Evolutionary conservation across 164 flowering plant genomes (phyloP), one percentile per base, ranked within the genome.

Genomic region (Santalum album): DNA sequence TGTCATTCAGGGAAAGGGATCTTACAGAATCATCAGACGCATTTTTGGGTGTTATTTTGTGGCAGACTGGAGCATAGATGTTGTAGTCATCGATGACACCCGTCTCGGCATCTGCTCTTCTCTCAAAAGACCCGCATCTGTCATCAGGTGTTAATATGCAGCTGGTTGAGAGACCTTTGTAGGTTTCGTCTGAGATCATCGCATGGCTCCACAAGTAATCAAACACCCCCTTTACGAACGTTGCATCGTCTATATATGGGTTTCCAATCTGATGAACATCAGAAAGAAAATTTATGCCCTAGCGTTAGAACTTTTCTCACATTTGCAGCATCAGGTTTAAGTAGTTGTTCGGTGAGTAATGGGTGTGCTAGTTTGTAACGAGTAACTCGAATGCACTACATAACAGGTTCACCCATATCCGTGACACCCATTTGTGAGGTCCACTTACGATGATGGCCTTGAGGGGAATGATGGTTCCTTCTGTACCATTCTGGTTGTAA

Each of bases 181-280:
- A 54, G n/a, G 64, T 60, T 54, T 68, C 68, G 7, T 79, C 84
- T 0, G 81, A 77, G 34, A 19, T 66, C 25, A 79, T 25, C 12
- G 79, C 81, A 58, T 77, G 84, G 0, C 68, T 61, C 67, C 74
- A 65, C 3, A 49, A 43, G 45, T 68, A 70, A 36, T 79, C 79
- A 38, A 23, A 66, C 38, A 40, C 19, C 5, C 79, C 79, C 22
- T 20, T 51, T 7, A 1, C 1, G 22, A 48, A 27, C 0, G 71
- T 72, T 3, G 11, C 19, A 21, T 70, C 73, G 21, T 79, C 68
- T 2, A 77, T 54, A 56, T 26, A 59, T 9, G 72, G 73, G 71
- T 77, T 79, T 14, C 84, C 81, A 14, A 77, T 75, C 81, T 78
- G 49, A n/a, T n/a, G n/a, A n/a, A n/a, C n/a, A n/a, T n/a, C n/a